phyloP scores from a whole-genome alignment of 305 asterid species.

The Fraxinus baroniana region DNA sequence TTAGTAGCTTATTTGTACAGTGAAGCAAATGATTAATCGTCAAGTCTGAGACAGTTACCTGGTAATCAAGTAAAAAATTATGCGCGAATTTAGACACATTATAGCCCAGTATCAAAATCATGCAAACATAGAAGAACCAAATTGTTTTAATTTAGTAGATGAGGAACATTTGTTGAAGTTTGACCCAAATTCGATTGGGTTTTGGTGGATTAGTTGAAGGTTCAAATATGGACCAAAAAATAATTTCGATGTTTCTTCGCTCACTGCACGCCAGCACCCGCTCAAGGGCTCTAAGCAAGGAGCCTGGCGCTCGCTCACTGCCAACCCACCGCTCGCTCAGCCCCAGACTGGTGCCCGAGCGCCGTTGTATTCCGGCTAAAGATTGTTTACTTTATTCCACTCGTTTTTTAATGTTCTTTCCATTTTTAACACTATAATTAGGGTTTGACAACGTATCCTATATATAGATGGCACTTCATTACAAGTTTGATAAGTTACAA shows the following conservation, averaged over 20 bases:
- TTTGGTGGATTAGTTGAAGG: neutral
- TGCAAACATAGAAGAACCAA: conserved; percentile 10
- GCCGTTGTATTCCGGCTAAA: neutral
- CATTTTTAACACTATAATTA: neutral
- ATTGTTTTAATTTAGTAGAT: neutral
- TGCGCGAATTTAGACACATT: conserved; percentile 34
- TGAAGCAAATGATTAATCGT: conserved; percentile 62
- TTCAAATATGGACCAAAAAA: neutral
- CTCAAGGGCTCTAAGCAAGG: neutral
- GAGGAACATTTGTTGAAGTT: neutral
- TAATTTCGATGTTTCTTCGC: neutral
- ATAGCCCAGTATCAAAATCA: conserved; percentile 18
- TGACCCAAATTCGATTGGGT: neutral
- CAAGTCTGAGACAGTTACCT: conserved; percentile 47
- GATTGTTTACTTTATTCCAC: neutral
- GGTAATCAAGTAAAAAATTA: conserved; percentile 26
- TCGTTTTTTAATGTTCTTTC: neutral
- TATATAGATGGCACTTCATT: neutral
- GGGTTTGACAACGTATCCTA: neutral
- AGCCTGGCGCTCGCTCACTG: neutral
- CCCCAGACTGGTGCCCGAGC: neutral
- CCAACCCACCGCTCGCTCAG: neutral
- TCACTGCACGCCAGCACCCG: neutral
- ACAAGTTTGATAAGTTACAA: neutral
- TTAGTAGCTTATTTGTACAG: conserved; percentile 51